Base-by-base conservation (phyloP, 257 asterid species). In the Nicotiana attenuata region DNA sequence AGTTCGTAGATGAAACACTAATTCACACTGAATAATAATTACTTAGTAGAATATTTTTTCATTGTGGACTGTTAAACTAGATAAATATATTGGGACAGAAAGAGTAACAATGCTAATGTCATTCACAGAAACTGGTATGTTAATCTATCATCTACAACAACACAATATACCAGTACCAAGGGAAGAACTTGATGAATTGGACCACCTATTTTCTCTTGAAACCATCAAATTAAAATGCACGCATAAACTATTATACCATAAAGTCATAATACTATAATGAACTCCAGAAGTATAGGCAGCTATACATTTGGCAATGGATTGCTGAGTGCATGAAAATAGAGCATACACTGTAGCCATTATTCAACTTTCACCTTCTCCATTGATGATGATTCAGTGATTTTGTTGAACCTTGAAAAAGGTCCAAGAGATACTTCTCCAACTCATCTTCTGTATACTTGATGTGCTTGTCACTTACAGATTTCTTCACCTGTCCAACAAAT, bases 391-490 rank as follows among this genome's bases (percentile, higher is more conserved):
- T 88, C 82, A 90, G 50, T 13, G 91, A 84, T 85, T 90, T 93
- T 0, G 88, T 61, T 3, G 89, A 85, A 22, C 90, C 94, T 66
- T 84, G 93, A 13, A 91, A 90, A 76, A 93, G 92, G 86, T 93
- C 94, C 80, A 87, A 82, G 33, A 93, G 85, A 83, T 86, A 86
- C 45, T 77, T 83, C 64, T 60, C 94, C 89, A 92, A 79, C 81
- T 93, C 94, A 14, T 90, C 91, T 45, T 73, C 96, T 19, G 83
- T 87, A 86, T 93, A 92, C 89, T 93, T 92, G 33, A 93, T 76
- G 85, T 92, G 69, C 86, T 87, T 88, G 10, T 93, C 97, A 16
- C 92, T 88, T 8, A 89, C 81, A 45, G 61, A 65, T 71, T 60
- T 15, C 45, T 10, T 81, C 60, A 92, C 73, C 33, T 83, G 85